These are phyloP conservation scores for Thinopyrum elongatum DNA, from an alignment of 176 grass and related monocot genomes.

Conservation along the genomic window DNA sequence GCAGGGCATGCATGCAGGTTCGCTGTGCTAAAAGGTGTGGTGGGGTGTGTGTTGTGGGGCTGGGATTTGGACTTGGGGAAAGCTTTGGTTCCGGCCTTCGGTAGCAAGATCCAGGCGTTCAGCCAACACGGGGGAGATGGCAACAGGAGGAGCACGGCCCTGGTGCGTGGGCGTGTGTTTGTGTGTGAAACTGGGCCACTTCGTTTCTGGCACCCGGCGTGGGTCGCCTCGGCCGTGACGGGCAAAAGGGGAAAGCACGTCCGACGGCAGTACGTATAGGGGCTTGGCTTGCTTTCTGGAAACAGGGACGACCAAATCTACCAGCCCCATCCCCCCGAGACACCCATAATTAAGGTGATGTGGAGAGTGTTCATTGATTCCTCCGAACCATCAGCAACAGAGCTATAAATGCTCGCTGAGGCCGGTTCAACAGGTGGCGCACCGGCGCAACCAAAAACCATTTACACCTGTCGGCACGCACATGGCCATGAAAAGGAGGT, in stretches of 20 bases:
- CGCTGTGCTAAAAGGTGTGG: neutral
- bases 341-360: neutral
- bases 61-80: neutral
- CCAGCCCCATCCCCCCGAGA: neutral
- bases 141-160: neutral
- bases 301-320: constrained; percentile 11
- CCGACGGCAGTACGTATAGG: neutral
- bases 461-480: neutral
- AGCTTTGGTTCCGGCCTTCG: neutral
- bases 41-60: neutral
- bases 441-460: neutral
- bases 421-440: constrained; percentile 30
- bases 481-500: constrained; percentile 12
- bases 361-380: constrained; percentile 19
- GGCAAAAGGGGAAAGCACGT: neutral
- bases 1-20: neutral
- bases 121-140: neutral
- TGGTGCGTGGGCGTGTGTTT: neutral
- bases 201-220: too few species aligned
- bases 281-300: neutral
- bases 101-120: neutral
- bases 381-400: neutral
- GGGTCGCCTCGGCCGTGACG: neutral
- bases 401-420: neutral
- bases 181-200: neutral